Evolutionary conservation across 73 alveolate species (phyloP), one percentile per base, ranked within the genome.

Genomic region (Breviolum minutum): DNA sequence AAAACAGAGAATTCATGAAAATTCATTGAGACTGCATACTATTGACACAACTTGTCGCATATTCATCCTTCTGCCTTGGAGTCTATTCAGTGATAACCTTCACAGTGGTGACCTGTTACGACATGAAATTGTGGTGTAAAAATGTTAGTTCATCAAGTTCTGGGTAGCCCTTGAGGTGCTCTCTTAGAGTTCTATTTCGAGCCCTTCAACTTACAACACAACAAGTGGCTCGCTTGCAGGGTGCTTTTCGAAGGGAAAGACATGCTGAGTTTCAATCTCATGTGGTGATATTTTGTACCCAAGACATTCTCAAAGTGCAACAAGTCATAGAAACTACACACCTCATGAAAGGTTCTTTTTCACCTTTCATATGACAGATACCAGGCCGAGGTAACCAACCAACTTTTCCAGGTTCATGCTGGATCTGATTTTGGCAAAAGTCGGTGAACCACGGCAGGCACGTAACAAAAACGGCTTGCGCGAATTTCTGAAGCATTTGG

Each of bases 181-280:
- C 96, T 90, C 40, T 60, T 90, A 32, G 96, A 90, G 63, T 90
- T 90, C 87, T 90, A 90, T 74, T 90, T 70, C 63, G 96, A 90
- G 77, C 87, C 96, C 26, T 90, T 90, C 87, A 90, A 90, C 87
- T 63, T 90, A 27, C 96, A 90, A 61, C 96, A 90, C 76, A 90
- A 90, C 96, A 90, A 71, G 98, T 76, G 81, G 27, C 68, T 60
- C 69, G 63, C 5, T 10, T 62, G 68, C 30, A 30, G 60, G 14
- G 54, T 80, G 82, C 68, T 80, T 69, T 16, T 19, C 2, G 26
- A 2, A 16, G 79, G 26, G 26, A 69, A 1, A 6, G 24, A 27
- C 29, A 63, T 19, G 8, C 87, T 79, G 29, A 74, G 16, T 24
- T 19, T 19, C 13, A 14, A 19, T 79, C 40, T 24, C 3, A 40